A percentile compares a stretch with the other conserved stretches of the same genome.
Conservation (phyloP, 2,329 filamentous ascomycete genomes). For the Dactylonectria estremocensis region DNA sequence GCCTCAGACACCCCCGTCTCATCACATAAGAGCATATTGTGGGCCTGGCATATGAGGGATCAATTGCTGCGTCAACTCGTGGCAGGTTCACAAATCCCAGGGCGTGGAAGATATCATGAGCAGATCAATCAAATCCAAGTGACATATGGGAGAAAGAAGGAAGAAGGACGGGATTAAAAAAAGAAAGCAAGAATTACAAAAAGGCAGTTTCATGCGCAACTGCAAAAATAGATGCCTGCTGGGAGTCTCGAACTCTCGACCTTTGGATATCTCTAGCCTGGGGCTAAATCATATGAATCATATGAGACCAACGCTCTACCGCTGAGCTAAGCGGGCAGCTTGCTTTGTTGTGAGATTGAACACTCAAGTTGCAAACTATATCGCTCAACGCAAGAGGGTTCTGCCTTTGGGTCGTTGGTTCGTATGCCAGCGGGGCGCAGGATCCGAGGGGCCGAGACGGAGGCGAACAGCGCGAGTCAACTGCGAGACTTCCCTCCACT, state of each 20-base stretch:
- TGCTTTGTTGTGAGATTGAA: conserved; percentile 20
- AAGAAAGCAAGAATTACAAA: too few relatives aligned
- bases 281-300: conserved; percentile 36
- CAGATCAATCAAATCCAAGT: too few relatives aligned
- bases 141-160: too few relatives aligned
- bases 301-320: conserved; percentile 58
- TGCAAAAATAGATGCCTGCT: conserved; percentile 37
- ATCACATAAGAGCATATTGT: too few relatives aligned
- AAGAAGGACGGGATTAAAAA: too few relatives aligned
- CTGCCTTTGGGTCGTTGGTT: background rate
- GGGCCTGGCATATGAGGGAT: too few relatives aligned
- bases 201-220: background rate
- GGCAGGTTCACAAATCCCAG: too few relatives aligned
- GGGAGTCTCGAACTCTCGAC: conserved; percentile 50
- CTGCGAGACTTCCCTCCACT: background rate
- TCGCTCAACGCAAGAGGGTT: background rate
- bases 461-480: conserved; percentile 12
- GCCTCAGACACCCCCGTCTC: too few relatives aligned
- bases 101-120: too few relatives aligned
- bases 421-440: background rate
- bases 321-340: conserved; percentile 53
- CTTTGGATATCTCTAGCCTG: conserved; percentile 47
- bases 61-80: too few relatives aligned
- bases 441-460: background rate
- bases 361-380: background rate